These are phyloP conservation scores for Beauveria scarabaeidicola DNA, from an alignment of 2,329 filamentous ascomycete genomes.

Conservation along the genomic window DNA sequence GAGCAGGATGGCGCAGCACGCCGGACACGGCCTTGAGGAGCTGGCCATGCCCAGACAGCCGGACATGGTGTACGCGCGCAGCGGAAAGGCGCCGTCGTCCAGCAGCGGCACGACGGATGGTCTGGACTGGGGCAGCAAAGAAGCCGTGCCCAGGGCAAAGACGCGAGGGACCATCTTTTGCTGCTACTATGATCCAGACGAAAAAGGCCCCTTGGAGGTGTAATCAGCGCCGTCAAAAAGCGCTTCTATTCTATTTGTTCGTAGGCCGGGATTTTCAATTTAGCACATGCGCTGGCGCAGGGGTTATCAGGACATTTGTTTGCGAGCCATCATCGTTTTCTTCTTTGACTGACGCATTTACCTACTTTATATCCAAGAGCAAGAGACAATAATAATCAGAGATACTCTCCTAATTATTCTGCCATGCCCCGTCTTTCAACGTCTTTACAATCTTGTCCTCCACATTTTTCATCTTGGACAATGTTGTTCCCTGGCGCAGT, in stretches of 20 bases:
- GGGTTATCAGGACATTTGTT: not conserved
- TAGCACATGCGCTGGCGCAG: not conserved
- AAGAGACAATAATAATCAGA: no score
- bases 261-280: not conserved
- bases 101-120: not conserved
- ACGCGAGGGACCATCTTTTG: conserved; percentile 6
- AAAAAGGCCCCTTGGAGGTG: not conserved
- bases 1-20: not conserved
- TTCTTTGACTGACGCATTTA: not conserved
- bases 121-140: not conserved
- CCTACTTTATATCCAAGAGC: no score
- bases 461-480: conserved; percentile 18
- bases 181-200: conserved; percentile 10
- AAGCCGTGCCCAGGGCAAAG: not conserved
- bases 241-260: not conserved
- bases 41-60: not conserved
- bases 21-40: not conserved
- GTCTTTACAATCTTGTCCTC: not conserved
- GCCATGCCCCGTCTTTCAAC: not conserved
- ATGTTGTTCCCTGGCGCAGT: conserved; percentile 18
- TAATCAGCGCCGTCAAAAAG: not conserved
- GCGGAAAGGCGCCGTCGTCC: not conserved
- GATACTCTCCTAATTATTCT: not conserved
- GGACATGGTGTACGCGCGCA: not conserved
- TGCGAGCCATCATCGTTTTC: not conserved